Conservation (phyloP, 2,329 filamentous ascomycete genomes). For the Triangularia verruculosa region DNA sequence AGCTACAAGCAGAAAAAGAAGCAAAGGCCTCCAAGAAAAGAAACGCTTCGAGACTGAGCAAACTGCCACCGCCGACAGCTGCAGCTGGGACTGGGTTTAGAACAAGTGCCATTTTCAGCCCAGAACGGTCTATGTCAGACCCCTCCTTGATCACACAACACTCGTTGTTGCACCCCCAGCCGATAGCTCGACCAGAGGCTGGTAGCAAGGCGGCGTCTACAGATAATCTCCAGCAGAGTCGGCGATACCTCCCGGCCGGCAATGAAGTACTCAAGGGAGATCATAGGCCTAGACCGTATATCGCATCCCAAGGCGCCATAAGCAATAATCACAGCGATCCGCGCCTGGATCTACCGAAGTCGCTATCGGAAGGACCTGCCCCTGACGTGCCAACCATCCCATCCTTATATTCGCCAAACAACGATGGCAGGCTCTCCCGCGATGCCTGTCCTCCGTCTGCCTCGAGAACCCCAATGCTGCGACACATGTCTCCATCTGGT, state of each 20-base stretch:
- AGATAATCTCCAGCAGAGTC: slow-evolving; percentile 19
- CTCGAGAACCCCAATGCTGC: slow-evolving; percentile 33
- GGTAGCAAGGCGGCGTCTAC: slow-evolving; percentile 19
- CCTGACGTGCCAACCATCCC: background rate
- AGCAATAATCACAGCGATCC: slow-evolving; percentile 3
- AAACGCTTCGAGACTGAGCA: slow-evolving; percentile 37
- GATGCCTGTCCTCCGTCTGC: slow-evolving; percentile 32
- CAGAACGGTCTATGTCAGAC: slow-evolving; percentile 30
- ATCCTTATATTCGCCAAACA: background rate
- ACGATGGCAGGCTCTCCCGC: slow-evolving; percentile 13
- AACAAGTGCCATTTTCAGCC: slow-evolving; percentile 15
- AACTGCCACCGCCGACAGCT: slow-evolving; percentile 34
- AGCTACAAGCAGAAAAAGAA: slow-evolving; percentile 39
- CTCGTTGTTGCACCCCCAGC: slow-evolving; percentile 1
- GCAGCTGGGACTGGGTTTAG: slow-evolving; percentile 16
- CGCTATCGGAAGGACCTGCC: slow-evolving; percentile 15
- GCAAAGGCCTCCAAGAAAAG: slow-evolving; percentile 39
- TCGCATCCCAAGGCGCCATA: background rate
- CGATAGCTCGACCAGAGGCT: slow-evolving; percentile 10
- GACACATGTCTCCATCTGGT: slow-evolving; percentile 19
- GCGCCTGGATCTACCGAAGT: slow-evolving; percentile 8
- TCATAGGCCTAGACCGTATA: background rate
- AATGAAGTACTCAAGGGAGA: slow-evolving; percentile 11
- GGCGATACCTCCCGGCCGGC: slow-evolving; percentile 9
- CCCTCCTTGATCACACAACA: slow-evolving; percentile 21